These are phyloP conservation scores for Circinella umbellata DNA, from an alignment of 371 early-diverging fungal genomes.

Conservation along the genomic window DNA sequence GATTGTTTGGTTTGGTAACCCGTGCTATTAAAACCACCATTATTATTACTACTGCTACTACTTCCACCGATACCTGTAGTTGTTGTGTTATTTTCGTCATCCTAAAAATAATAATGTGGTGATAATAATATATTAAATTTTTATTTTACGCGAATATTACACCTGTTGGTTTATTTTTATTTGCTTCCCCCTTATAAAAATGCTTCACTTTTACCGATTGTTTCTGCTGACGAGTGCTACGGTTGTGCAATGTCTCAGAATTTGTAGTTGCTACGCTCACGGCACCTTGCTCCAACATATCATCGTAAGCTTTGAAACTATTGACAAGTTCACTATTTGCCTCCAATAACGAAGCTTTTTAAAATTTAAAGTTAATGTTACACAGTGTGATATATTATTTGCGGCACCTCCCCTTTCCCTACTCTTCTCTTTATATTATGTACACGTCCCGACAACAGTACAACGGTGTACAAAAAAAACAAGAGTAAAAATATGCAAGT, in stretches of 20 bases:
- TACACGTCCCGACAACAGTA: neutral
- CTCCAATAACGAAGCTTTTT: slow-evolving; percentile 42
- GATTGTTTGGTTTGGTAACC: slow-evolving; percentile 5
- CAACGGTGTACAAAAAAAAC: neutral
- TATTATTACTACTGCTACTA: slow-evolving; percentile 5
- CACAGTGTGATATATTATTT: slow-evolving; percentile 15
- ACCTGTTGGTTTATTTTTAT: no score
- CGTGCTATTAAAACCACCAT: neutral
- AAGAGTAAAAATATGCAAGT: no score
- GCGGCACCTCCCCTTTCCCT: neutral
- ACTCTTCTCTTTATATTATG: neutral
- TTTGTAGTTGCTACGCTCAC: slow-evolving; percentile 42
- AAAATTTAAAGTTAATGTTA: slow-evolving; percentile 17
- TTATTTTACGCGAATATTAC: no score
- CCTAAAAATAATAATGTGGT: no score
- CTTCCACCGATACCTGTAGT: neutral
- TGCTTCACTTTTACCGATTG: slow-evolving; percentile 12
- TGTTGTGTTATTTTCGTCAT: no score
- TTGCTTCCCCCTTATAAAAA: slow-evolving; percentile 9
- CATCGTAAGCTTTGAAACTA: slow-evolving; percentile 55
- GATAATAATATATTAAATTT: no score
- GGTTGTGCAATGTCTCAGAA: slow-evolving; percentile 38
- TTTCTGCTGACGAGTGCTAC: slow-evolving; percentile 28
- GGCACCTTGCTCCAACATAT: slow-evolving; percentile 51
- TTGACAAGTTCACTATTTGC: slow-evolving; percentile 49